Base-by-base conservation (phyloP, 2,329 filamentous ascomycete species). In the Nemania abortiva region DNA sequence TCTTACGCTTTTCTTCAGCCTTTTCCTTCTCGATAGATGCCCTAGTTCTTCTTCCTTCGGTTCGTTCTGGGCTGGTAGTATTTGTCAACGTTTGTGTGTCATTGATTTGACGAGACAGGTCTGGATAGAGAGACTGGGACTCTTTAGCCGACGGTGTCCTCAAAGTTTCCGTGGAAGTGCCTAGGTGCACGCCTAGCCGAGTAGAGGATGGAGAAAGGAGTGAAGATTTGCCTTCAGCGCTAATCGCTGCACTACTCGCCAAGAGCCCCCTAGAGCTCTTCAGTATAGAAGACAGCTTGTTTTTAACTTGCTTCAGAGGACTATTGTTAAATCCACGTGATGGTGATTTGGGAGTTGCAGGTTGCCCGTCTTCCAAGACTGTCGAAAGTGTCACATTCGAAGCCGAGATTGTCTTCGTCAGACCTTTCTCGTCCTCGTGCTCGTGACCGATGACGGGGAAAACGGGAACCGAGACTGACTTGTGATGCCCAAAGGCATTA, bases 301-400 rank as follows among this genome's bases (percentile, higher is more conserved):
- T 93, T 82, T 97, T 98, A 31, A 96, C 95, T 60, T 96, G 94
- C 80, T 95, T 97, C 68, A 98, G 81, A 5, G 94, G 94, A 67
- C 92, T 95, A 73, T 97, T 94, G 7, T 86, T 84, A 74, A 88
- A 84, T 57, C 78, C 82, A 63, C 88, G 82, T 5, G 86, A 84
- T 0, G 88, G 87, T 0, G 89, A 90, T 73, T 89, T 89, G 0
- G 86, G 79, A 71, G 86, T 82, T 79, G 87, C 82, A 79, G 87
- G 76, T 9, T 70, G 74, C 15, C 78, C 78, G 6, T 77, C 71
- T 68, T 86, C 84, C 0, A 79, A 70, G 7, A 84, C 90, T 13
- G 88, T 84, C 9, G 81, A 81, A 29, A 86, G 79, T 20, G 84
- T 78, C 6, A 86, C 84, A 68, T 89, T 88, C 0, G 89, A 89